These are phyloP conservation scores for Nothomitra cinnamomea DNA, from an alignment of 2,329 filamentous ascomycete genomes.

Conservation along the genomic window DNA sequence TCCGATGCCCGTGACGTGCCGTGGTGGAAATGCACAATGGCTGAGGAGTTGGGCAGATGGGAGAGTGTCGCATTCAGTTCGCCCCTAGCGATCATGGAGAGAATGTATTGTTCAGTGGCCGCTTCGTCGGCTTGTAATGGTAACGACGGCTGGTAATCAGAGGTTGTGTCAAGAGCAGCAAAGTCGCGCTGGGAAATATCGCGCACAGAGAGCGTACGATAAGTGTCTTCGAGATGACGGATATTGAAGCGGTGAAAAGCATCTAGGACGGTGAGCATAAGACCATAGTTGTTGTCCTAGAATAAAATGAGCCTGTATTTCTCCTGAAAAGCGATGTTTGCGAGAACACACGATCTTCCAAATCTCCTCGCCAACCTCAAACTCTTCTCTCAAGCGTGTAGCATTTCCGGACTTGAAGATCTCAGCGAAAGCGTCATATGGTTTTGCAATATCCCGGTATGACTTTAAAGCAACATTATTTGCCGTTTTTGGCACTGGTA, in stretches of 20 bases:
- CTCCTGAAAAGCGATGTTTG: neutral
- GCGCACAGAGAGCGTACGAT: constrained; percentile 41
- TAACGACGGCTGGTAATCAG: neutral
- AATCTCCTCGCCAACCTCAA: constrained; percentile 37
- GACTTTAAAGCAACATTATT: constrained; percentile 33
- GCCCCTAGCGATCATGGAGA: constrained; percentile 5
- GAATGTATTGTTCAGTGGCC: constrained; percentile 3
- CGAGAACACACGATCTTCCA: constrained; percentile 39
- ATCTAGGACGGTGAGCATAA: constrained; percentile 51
- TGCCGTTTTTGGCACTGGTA: constrained; percentile 38
- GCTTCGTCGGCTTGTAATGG: neutral
- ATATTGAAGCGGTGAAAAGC: constrained; percentile 65
- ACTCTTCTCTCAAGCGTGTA: constrained; percentile 44
- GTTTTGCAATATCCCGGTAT: constrained; percentile 30
- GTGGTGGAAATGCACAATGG: neutral
- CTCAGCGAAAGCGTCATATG: constrained; percentile 53
- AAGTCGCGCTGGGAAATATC: constrained; percentile 3
- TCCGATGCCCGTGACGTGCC: neutral
- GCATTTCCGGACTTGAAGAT: constrained; percentile 47
- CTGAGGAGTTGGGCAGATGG: neutral
- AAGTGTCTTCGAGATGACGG: constrained; percentile 54
- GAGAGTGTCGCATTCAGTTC: constrained; percentile 4
- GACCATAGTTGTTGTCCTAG: constrained; percentile 52
- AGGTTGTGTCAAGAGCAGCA: constrained; percentile 1
- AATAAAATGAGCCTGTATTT: constrained; percentile 3